Percentiles rank a stretch among this genome's conserved stretches.
Evolutionary conservation across 257 asterid genomes (phyloP).

Genomic region (Nicotiana tomentosiformis): DNA sequence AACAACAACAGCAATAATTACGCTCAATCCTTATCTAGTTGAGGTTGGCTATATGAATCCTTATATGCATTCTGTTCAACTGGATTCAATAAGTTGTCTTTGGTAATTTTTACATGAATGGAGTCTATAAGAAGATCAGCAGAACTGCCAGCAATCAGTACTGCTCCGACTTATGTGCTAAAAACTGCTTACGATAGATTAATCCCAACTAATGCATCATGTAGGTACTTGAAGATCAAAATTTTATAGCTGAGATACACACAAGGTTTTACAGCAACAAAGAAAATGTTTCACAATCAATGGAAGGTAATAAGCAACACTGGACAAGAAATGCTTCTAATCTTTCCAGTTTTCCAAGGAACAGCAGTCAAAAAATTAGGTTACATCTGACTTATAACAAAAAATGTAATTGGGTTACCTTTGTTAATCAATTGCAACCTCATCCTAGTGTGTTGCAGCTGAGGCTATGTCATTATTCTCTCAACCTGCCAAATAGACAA

Average conservation of each 20-base stretch:
- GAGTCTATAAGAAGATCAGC: neutral
- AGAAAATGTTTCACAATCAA: neutral
- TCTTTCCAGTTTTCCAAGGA: neutral
- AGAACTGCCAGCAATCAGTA: neutral
- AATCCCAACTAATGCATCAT: neutral
- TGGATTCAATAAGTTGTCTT: neutral
- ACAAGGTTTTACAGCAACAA: neutral
- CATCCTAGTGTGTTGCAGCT: neutral
- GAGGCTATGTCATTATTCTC: conserved; percentile 2
- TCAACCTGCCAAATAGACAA: neutral
- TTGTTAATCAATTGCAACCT: neutral
- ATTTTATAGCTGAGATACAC: neutral
- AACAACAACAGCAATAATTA: neutral
- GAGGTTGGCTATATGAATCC: neutral
- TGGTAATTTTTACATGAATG: neutral
- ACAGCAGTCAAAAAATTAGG: neutral
- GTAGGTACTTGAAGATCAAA: neutral
- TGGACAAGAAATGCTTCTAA: neutral
- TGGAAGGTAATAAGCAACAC: neutral
- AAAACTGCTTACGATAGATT: neutral
- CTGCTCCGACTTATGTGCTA: neutral
- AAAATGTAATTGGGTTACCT: neutral
- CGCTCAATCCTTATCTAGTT: neutral
- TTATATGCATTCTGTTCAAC: neutral
- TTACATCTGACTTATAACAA: neutral